Evolutionary conservation across 2,329 filamentous ascomycete genomes (phyloP).

Genomic region (Fonsecaea monophora): DNA sequence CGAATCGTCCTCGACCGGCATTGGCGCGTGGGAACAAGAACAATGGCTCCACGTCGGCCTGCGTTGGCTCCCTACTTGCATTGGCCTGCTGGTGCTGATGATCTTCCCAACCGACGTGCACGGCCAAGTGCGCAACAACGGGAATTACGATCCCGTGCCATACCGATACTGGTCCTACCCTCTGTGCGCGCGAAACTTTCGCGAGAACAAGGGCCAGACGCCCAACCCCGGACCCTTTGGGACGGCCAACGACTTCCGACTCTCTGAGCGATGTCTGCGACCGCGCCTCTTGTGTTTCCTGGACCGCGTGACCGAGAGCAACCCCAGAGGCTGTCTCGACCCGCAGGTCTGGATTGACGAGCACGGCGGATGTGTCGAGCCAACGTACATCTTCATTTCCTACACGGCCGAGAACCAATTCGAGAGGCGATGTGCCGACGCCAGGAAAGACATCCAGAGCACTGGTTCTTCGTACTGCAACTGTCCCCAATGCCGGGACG

Average conservation of each 20-base stretch:
- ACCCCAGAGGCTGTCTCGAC: slow-evolving; percentile 19
- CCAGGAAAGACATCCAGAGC: slow-evolving; percentile 13
- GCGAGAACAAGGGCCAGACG: slow-evolving; percentile 25
- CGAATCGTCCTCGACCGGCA: neutral
- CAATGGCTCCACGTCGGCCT: slow-evolving; percentile 25
- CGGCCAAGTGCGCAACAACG: slow-evolving; percentile 29
- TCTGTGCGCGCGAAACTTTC: slow-evolving; percentile 23
- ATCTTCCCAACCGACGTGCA: slow-evolving; percentile 19
- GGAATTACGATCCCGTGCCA: slow-evolving; percentile 25
- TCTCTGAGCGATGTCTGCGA: slow-evolving; percentile 19
- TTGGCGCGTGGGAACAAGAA: slow-evolving; percentile 16
- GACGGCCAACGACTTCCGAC: slow-evolving; percentile 14
- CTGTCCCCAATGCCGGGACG: slow-evolving; percentile 17
- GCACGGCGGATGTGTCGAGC: slow-evolving; percentile 21
- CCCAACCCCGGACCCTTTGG: neutral
- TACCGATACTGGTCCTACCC: slow-evolving; percentile 29
- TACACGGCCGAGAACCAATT: slow-evolving; percentile 32
- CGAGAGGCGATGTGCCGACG: slow-evolving; percentile 18
- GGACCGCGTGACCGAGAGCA: slow-evolving; percentile 12
- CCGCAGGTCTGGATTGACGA: slow-evolving; percentile 21
- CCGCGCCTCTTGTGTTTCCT: slow-evolving; percentile 28
- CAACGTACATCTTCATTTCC: slow-evolving; percentile 29
- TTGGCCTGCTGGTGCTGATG: slow-evolving; percentile 25
- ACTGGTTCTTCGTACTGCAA: slow-evolving; percentile 17
- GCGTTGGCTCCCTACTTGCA: slow-evolving; percentile 29